Evolutionary conservation across 192 early-diverging fungal genomes (phyloP).

Genomic region (Dispira simplex): DNA sequence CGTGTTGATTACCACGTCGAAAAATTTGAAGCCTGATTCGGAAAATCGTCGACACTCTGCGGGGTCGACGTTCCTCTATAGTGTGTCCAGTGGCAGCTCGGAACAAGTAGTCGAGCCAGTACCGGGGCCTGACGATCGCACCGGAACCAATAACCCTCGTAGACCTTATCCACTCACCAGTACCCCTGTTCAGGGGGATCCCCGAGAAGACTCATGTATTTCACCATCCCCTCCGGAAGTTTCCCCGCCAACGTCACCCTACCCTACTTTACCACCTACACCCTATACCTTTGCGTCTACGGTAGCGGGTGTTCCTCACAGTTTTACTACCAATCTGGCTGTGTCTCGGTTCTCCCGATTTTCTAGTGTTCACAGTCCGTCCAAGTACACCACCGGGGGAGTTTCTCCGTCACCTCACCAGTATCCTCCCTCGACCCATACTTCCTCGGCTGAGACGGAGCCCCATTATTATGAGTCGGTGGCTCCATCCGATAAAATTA

Average conservation of each 20-base stretch:
- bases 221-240: neutral
- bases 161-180: slow-evolving; percentile 7
- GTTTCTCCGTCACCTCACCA: too few species aligned
- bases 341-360: neutral
- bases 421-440: too few species aligned
- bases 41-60: too few species aligned
- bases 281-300: slow-evolving; percentile 10
- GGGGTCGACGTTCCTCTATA: too few species aligned
- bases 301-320: slow-evolving; percentile 6
- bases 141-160: neutral
- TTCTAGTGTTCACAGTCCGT: too few species aligned
- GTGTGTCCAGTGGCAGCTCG: too few species aligned
- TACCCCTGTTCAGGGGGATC: slow-evolving; percentile 8
- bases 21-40: too few species aligned
- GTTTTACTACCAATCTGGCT: slow-evolving; percentile 9
- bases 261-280: slow-evolving; percentile 8
- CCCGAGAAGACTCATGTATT: neutral
- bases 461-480: neutral
- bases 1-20: too few species aligned
- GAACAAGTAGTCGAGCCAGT: too few species aligned
- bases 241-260: neutral
- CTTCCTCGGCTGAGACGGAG: neutral
- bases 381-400: neutral
- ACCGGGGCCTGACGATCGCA: too few species aligned
- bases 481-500: neutral